These are phyloP conservation scores for Fusarium odoratissimum DNA, from an alignment of 2,329 filamentous ascomycete species.

Conservation along the genomic window DNA sequence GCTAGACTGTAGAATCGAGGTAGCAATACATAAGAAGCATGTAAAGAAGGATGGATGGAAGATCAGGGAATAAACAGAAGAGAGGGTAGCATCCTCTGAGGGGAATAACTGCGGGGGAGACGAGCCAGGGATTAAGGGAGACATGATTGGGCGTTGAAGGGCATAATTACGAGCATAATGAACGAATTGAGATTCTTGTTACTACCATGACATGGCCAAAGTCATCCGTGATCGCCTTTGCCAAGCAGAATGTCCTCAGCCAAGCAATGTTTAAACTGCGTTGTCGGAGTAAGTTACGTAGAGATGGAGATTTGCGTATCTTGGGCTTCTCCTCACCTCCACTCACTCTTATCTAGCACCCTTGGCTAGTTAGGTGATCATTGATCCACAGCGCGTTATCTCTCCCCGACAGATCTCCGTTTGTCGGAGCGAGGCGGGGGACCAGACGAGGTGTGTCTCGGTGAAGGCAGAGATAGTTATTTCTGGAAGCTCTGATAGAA, in stretches of 20 bases:
- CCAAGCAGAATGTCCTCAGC: conserved; percentile 1
- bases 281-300: conserved; percentile 22
- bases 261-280: conserved; percentile 2
- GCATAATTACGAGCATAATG: conserved; percentile 29
- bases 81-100: conserved; percentile 15
- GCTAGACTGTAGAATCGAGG: conserved; percentile 44
- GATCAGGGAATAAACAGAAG: conserved; percentile 6
- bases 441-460: conserved; percentile 16
- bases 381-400: conserved; percentile 20
- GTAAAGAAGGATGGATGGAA: conserved; percentile 9
- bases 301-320: not conserved
- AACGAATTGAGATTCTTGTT: conserved; percentile 20
- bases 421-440: conserved; percentile 3
- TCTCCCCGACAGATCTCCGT: conserved; percentile 28
- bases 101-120: conserved; percentile 27
- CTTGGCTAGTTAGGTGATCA: conserved; percentile 7
- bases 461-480: conserved; percentile 17
- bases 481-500: conserved; percentile 33
- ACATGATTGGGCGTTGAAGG: conserved; percentile 15
- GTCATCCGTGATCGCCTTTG: not conserved
- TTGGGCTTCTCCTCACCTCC: conserved; percentile 17
- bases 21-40: conserved; percentile 13
- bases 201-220: not conserved
- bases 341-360: conserved; percentile 32
- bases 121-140: conserved; percentile 9